Evolutionary conservation across 169 alveolate genomes (phyloP), one percentile per base, ranked within the genome.

Genomic region (Eimeria acervulina): DNA sequence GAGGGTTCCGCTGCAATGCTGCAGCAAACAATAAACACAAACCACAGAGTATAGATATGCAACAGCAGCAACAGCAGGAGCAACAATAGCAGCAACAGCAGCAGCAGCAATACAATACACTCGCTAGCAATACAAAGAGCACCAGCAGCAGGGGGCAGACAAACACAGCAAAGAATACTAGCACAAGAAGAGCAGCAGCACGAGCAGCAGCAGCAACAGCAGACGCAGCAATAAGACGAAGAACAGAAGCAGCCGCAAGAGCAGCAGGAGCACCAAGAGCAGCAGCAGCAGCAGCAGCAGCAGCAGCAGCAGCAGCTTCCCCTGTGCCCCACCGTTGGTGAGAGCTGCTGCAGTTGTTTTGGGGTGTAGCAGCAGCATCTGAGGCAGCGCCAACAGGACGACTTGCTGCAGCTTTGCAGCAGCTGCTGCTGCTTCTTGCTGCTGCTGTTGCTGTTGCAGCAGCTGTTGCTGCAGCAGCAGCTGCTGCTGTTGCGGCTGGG

Each of bases 201-300:
- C 1, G 31, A 63, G 76, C 76, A 63, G 76, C 76, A 63, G 76
- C 76, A 63, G 84, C 17, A 15, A 44, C 47, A 72, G 84, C 84
- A 72, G 84, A 40, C 7, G 84, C 23, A 72, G 84, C 84, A 72
- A 12, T 12, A 47, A 12, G 19, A 47, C 19, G 19, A 47, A 12
- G 19, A 47, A 12, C 55, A 47, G 55, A 7, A 47, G 55, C 55
- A 47, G 55, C 55, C 5, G 55, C 12, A 47, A 12, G 47, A 63
- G 76, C 76, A 63, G 76, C 76, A 63, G 76, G 31, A 63, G 76
- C 76, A 63, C 31, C 31, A 63, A n/a, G 31, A 63, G 76, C 12
- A 72, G 84, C 28, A 78, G 89, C 89, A 36, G 89, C 89, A 78
- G 59, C 89, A 78, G 33, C 26, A 10, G 89, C 66, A 13, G 89